These are phyloP conservation scores for Micractinium sp. DNA, from an alignment of 139 green algal genomes.

Conservation along the genomic window DNA sequence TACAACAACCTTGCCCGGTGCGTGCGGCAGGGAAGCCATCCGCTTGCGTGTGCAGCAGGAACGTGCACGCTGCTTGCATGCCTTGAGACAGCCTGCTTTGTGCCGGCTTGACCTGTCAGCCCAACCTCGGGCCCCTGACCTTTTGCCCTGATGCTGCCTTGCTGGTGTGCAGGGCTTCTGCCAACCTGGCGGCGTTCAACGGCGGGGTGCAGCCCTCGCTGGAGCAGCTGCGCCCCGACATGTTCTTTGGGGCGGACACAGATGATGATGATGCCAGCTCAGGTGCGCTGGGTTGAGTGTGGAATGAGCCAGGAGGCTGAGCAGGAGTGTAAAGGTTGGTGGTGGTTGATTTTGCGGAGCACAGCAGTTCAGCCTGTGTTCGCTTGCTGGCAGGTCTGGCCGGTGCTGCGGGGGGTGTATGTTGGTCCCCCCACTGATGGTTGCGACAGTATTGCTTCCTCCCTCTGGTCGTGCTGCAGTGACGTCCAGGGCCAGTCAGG, in stretches of 20 bases:
- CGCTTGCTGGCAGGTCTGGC: too few relatives aligned
- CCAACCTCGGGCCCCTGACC: too few relatives aligned
- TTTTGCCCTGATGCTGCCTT: neutral
- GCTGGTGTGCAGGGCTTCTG: slow-evolving; percentile 4
- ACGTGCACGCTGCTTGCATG: neutral
- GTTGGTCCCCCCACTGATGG: too few relatives aligned
- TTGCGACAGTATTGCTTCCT: neutral
- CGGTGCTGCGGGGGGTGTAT: too few relatives aligned
- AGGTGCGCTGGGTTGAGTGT: neutral
- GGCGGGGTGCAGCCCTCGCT: slow-evolving; percentile 27
- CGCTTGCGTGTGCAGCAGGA: neutral
- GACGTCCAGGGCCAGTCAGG: neutral
- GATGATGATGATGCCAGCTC: slow-evolving; percentile 24
- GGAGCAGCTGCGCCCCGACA: slow-evolving; percentile 31
- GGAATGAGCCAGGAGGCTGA: neutral
- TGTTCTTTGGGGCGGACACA: slow-evolving; percentile 29
- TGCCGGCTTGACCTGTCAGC: too few relatives aligned
- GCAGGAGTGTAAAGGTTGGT: neutral
- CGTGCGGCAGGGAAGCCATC: neutral
- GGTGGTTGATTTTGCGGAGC: neutral
- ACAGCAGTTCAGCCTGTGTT: neutral
- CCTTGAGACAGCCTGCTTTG: too few relatives aligned
- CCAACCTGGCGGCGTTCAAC: slow-evolving; percentile 15
- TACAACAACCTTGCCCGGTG: slow-evolving; percentile 9
- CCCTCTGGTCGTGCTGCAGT: neutral